Conservation (phyloP, 176 grass and related monocot species). For the Zoysia japonica region DNA sequence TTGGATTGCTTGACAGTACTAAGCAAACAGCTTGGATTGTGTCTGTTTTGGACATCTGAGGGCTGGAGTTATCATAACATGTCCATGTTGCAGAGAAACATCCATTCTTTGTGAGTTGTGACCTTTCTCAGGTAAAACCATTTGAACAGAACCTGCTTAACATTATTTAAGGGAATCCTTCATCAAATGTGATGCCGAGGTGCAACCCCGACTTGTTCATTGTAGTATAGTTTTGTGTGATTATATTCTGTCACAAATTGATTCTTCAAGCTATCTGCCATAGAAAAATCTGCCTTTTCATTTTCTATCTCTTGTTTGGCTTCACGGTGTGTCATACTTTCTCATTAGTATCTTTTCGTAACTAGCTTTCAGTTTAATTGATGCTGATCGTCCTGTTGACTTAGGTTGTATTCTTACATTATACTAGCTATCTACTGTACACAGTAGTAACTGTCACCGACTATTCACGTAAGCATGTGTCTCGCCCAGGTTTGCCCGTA, state of each 20-base stretch:
- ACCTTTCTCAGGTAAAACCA: conserved; percentile 48
- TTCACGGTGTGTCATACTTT: not conserved
- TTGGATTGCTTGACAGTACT: not conserved
- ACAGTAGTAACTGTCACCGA: not conserved
- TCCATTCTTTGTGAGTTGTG: conserved; percentile 46
- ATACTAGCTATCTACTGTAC: not conserved
- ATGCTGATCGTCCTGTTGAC: not conserved
- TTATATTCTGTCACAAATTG: not conserved
- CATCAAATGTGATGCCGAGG: not conserved
- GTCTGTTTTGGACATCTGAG: conserved; percentile 19
- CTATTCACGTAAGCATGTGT: not conserved
- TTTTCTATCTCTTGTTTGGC: conserved; percentile 6
- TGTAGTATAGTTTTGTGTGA: not conserved
- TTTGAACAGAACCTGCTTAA: conserved; percentile 40
- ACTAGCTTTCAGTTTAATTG: not conserved
- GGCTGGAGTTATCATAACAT: conserved; percentile 28
- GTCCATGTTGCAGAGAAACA: conserved; percentile 29
- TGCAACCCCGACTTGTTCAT: not conserved
- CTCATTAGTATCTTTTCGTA: not conserved
- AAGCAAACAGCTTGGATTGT: not conserved
- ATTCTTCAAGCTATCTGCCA: not conserved
- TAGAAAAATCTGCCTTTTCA: not conserved
- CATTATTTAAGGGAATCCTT: conserved; percentile 22
- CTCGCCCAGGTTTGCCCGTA: too few relatives aligned
- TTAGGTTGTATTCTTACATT: not conserved